Percentiles rank a stretch among this genome's conserved stretches.
phyloP scores from a whole-genome alignment of 306 rosid genomes.

The Benincasa hispida region DNA sequence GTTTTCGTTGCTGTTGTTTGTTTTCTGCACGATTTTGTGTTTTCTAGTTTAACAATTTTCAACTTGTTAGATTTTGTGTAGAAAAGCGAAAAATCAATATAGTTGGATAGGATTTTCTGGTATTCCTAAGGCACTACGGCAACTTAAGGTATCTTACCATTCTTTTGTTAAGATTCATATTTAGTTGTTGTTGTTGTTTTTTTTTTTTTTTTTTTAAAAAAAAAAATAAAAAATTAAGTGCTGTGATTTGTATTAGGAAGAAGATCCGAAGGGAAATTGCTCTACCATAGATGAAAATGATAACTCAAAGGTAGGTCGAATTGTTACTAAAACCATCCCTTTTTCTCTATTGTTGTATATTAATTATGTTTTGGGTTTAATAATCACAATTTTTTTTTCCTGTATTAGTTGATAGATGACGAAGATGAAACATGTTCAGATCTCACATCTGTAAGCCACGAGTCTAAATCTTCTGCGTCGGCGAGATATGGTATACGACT shows the following conservation, averaged over 20 bases:
- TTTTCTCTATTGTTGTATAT: not conserved
- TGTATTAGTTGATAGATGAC: constrained; percentile 39
- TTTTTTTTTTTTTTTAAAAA: too few species aligned
- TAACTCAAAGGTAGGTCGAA: constrained; percentile 28
- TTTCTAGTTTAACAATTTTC: not conserved
- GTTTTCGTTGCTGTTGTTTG: not conserved
- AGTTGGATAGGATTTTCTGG: constrained; percentile 81
- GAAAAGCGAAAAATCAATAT: constrained; percentile 85
- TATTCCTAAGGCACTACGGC: constrained; percentile 38
- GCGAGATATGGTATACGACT: constrained; percentile 27
- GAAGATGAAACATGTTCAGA: constrained; percentile 52
- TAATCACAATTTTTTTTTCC: not conserved
- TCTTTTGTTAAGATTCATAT: not conserved
- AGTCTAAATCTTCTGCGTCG: constrained; percentile 17
- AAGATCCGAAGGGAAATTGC: constrained; percentile 37
- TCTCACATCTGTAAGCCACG: constrained; percentile 62
- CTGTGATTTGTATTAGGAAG: constrained; percentile 31
- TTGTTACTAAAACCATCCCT: not conserved
- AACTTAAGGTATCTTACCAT: constrained; percentile 43
- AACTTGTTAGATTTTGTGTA: constrained; percentile 17
- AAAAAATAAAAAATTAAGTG: not conserved
- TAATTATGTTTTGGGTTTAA: not conserved
- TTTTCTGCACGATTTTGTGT: not conserved
- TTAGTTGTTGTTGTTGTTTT: too few species aligned
- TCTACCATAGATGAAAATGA: constrained; percentile 24